Evolutionary conservation across 139 green algal species (phyloP).

Genomic region (Closterium sp.): DNA sequence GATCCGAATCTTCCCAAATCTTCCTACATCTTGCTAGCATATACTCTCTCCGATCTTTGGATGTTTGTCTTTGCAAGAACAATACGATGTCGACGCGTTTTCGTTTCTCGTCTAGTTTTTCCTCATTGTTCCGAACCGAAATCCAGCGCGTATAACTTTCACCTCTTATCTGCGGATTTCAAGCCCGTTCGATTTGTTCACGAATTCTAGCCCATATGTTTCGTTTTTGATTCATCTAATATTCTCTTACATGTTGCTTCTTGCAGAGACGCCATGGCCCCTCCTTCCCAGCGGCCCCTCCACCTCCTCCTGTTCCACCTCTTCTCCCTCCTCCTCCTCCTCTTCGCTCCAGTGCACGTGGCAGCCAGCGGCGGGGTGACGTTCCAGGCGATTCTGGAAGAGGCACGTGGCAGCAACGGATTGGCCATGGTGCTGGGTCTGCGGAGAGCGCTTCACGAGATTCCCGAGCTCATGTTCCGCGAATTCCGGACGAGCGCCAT

Average conservation of each 20-base stretch:
- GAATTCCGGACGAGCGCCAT: constrained; percentile 14
- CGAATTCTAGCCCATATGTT: too few species aligned
- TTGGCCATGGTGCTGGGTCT: constrained; percentile 16
- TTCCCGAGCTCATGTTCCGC: constrained; percentile 18
- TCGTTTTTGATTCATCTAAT: too few species aligned
- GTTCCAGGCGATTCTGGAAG: constrained; percentile 1
- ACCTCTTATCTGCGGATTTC: too few species aligned
- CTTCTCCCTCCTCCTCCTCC: not conserved
- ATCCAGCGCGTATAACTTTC: too few species aligned
- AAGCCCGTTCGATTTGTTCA: too few species aligned
- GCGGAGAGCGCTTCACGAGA: constrained; percentile 16
- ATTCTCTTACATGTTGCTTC: not conserved
- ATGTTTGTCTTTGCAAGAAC: too few species aligned
- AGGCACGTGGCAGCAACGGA: constrained; percentile 6
- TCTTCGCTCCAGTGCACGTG: not conserved
- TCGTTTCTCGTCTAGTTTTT: too few species aligned
- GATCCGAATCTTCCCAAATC: not conserved
- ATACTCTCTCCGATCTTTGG: too few species aligned
- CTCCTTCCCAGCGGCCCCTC: not conserved
- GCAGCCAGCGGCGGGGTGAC: not conserved
- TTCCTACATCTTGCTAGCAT: not conserved
- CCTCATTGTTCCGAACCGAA: too few species aligned
- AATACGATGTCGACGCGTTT: too few species aligned
- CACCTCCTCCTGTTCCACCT: constrained; percentile 5
- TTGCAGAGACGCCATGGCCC: not conserved